Conservation (phyloP, 1,284 basidiomycete genomes). For the Puccinia hordei region DNA sequence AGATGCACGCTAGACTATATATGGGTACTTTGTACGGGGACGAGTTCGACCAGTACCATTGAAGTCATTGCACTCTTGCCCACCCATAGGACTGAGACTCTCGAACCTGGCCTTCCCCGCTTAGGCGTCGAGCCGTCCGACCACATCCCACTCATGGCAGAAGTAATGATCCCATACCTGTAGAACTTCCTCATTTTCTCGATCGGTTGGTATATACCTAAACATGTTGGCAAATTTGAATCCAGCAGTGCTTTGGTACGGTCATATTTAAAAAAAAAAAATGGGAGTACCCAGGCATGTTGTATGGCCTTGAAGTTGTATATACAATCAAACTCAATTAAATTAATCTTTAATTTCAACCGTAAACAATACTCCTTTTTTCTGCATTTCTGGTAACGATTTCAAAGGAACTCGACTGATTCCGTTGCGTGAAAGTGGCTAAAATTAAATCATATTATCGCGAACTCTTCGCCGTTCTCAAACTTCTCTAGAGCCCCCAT, state of each 20-base stretch:
- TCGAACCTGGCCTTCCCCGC: conserved; percentile 41
- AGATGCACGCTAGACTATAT: conserved; percentile 50
- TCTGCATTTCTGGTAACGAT: not conserved
- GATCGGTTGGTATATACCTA: not conserved
- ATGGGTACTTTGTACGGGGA: conserved; percentile 20
- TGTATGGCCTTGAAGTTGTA: not conserved
- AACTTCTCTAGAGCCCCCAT: no score
- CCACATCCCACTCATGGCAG: conserved; percentile 47
- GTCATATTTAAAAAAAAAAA: not conserved
- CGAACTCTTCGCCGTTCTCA: no score
- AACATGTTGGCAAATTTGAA: not conserved
- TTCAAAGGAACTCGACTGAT: not conserved
- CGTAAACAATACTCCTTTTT: not conserved
- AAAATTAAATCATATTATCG: no score
- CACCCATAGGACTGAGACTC: conserved; percentile 25
- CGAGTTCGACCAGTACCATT: not conserved
- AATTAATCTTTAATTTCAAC: not conserved
- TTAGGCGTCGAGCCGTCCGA: conserved; percentile 43
- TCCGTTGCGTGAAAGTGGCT: no score
- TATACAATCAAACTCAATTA: not conserved
- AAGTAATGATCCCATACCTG: conserved; percentile 6
- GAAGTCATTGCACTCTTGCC: conserved; percentile 33
- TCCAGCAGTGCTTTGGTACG: not conserved
- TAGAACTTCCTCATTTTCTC: not conserved
- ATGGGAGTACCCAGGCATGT: not conserved